Base-by-base conservation (phyloP, 352 stramenopile genomes). In the Phytophthora constricta region DNA sequence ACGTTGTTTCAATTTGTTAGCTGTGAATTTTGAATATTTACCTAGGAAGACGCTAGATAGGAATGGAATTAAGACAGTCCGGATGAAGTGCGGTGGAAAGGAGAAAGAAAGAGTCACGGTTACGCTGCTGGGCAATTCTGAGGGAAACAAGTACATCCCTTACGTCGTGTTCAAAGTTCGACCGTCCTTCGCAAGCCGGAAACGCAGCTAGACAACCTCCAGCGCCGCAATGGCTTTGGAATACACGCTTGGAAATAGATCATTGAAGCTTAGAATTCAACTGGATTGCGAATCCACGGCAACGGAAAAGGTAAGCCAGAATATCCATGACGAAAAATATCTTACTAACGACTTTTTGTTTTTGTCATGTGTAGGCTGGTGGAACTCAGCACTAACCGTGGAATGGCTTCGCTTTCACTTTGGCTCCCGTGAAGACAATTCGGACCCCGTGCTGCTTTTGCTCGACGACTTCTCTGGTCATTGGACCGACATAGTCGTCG, bases 381-480 rank as follows among this genome's bases (percentile, higher is more conserved):
- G 63, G 63, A 62, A 62, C 22, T 19, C 10, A 1, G 14, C 49
- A 0, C 13, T 66, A 0, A 54, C 52, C 16, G 28, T 63, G 4
- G 19, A 62, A 31, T 62, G 64, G 66, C 28, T 46, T 65, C 20
- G 27, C 20, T 61, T 43, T 19, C 43, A 58, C 23, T 71, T 71
- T 50, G 46, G 13, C 13, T 10, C 31, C 14, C 39, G 56, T 3
- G 17, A 16, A 8, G 16, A 17, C 22, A n/a, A 11, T 19, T 3
- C 23, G 23, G 37, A 57, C 11, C 37, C 48, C 1, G 20, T 71
- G 1, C 23, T 71, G 3, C 42, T 71, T 0, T 26, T 71, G 22
- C 26, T 55, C 2, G 63, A 71, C 31, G 63, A 71, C 43, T 71
- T 65, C 22, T 58, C 42, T 1, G 56, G 55, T 14, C 55, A 71